Base-by-base conservation (phyloP, 2,329 filamentous ascomycete species). In the Verticillium nubilum region DNA sequence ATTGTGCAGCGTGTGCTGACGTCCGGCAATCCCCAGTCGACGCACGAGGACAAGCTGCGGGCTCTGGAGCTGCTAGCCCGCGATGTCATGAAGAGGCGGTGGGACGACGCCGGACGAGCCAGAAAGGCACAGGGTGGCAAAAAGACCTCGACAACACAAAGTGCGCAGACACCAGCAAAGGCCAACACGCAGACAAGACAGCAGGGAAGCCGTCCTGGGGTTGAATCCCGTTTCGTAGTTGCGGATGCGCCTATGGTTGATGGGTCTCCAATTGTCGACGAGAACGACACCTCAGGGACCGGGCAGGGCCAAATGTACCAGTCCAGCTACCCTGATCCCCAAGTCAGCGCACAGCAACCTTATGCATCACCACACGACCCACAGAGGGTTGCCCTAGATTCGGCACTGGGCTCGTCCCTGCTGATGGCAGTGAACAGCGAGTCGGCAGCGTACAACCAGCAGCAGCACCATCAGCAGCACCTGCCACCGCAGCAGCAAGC, bases 81-180 rank as follows among this genome's bases (percentile, higher is more conserved):
- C 57, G 90, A 94, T 72, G 88, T 91, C 19, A 87, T 91, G 81
- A 93, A 93, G 74, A 81, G 91, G 54, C 79, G 89, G 58, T 83
- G 88, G 35, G 88, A 91, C 66, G 87, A 90, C 63, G 82, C 84
- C 61, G 78, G 78, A 1, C 37, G 56, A 2, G 37, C 26, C 3
- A 52, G 17, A 64, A 78, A 80, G 59, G 42, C 42, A 13, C 42
- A 47, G 42, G 42, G 7, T 10, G 42, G 9, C 17, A 47, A 47
- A 12, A 47, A 47, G n/a, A 10, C 42, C 9, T 23, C 42, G 19
- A 12, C 42, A n/a, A 47, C 42, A n/a, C 42, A n/a, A 3, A 23
- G 5, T n/a, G 9, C 17, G 12, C 19, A 47, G n/a, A 47, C 42
- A 10, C n/a, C 42, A 25, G 42, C n/a, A 2, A 47, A 47, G 42